phyloP scores from a whole-genome alignment of 148 eudicot species.

The Suaeda aralocaspica region DNA sequence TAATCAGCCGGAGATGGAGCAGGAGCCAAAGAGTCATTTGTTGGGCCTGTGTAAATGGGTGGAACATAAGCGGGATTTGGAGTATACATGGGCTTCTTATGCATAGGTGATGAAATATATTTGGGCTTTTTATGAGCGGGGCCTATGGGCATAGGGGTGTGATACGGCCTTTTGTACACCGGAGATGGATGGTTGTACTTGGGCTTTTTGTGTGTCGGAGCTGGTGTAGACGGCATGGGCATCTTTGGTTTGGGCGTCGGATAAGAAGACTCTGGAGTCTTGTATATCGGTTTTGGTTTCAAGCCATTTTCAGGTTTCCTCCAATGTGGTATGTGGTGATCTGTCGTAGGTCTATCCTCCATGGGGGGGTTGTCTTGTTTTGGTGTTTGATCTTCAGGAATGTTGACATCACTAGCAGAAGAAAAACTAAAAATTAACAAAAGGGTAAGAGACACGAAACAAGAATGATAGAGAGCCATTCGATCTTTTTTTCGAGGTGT shows the following conservation, averaged over 20 bases:
- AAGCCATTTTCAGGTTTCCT: background rate
- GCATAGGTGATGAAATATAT: background rate
- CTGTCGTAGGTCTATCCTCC: background rate
- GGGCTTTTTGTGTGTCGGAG: conserved; percentile 8
- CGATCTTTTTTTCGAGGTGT: background rate
- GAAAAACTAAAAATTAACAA: background rate
- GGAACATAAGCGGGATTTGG: conserved; percentile 6
- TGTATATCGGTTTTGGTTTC: background rate
- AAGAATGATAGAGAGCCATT: conserved; percentile 18
- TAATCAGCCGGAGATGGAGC: background rate
- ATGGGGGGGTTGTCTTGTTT: too few relatives aligned
- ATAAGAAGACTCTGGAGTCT: background rate
- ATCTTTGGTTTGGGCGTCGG: conserved; percentile 2
- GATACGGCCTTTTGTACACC: background rate
- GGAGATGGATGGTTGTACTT: conserved; percentile 5
- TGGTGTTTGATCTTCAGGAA: background rate
- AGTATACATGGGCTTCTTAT: conserved; percentile 9
- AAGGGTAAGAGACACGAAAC: conserved; percentile 8
- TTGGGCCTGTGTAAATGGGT: conserved; percentile 4
- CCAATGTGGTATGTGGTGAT: background rate
- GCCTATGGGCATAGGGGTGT: conserved; percentile 15
- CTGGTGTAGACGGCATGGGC: conserved; percentile 2
- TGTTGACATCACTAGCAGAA: conserved; percentile 9
- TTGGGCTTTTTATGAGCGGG: conserved; percentile 12
- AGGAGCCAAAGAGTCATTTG: background rate